These are phyloP conservation scores for Zygoascus flipseniorum DNA, from an alignment of 805 yeast species.

Conservation along the genomic window DNA sequence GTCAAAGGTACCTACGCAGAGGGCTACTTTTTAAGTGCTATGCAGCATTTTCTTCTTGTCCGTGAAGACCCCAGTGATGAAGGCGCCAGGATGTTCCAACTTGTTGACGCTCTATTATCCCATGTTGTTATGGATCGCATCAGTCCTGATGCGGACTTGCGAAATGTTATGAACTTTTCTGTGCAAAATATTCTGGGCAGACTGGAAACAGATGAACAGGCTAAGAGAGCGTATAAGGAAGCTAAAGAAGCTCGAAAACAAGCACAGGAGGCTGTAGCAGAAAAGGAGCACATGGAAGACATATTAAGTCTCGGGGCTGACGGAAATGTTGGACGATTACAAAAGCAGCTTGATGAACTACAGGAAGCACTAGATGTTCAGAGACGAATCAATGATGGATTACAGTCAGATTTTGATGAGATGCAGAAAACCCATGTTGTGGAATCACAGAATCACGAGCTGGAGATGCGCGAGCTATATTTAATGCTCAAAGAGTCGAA, in stretches of 20 bases:
- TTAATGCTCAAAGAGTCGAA: slow-evolving; percentile 41
- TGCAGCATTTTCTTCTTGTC: slow-evolving; percentile 56
- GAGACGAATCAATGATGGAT: slow-evolving; percentile 51
- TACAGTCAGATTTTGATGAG: slow-evolving; percentile 55
- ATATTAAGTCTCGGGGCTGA: slow-evolving; percentile 71
- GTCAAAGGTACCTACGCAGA: slow-evolving; percentile 53
- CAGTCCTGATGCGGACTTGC: slow-evolving; percentile 39
- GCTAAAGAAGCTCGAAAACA: slow-evolving; percentile 43
- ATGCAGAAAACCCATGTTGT: slow-evolving; percentile 35
- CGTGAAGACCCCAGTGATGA: slow-evolving; percentile 32
- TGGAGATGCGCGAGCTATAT: slow-evolving; percentile 53
- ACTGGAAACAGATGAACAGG: slow-evolving; percentile 79
- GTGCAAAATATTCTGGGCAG: slow-evolving; percentile 64
- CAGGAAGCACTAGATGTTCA: slow-evolving; percentile 49
- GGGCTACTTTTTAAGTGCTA: slow-evolving; percentile 49
- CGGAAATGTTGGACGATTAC: slow-evolving; percentile 53
- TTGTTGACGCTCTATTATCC: slow-evolving; percentile 58
- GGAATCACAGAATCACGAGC: slow-evolving; percentile 37
- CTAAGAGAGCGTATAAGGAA: slow-evolving; percentile 58
- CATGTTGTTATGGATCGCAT: slow-evolving; percentile 47
- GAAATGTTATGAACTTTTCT: slow-evolving; percentile 66
- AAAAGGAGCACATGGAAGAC: slow-evolving; percentile 52
- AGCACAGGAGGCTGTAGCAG: slow-evolving; percentile 50
- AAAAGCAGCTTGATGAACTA: slow-evolving; percentile 55
- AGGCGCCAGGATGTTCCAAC: slow-evolving; percentile 43